Conservation (phyloP, 331 rosid species). For the Rosa hybrid region DNA sequence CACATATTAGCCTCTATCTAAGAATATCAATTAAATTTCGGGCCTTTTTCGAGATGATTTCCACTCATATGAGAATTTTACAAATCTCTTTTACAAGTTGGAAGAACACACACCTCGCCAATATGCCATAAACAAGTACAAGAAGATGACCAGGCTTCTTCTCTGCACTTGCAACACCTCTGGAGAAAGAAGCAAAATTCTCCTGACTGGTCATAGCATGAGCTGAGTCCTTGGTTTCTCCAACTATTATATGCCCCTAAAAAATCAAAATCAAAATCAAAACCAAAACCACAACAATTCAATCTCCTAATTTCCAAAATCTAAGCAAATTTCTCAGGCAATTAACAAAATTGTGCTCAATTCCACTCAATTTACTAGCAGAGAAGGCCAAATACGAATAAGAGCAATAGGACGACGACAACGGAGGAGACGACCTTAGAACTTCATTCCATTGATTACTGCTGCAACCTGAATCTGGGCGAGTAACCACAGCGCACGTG, state of each 20-base stretch:
- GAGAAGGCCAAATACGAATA: conserved; percentile 36
- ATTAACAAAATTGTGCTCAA: no score
- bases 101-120: conserved; percentile 61
- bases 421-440: conserved; percentile 10
- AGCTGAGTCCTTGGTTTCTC: conserved; percentile 53
- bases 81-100: background rate
- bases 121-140: conserved; percentile 93
- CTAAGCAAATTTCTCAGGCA: background rate
- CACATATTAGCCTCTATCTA: no score
- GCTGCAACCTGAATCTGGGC: conserved; percentile 23
- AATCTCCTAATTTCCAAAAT: background rate
- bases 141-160: conserved; percentile 86
- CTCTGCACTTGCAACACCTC: conserved; percentile 37
- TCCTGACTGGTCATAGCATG: conserved; percentile 67
- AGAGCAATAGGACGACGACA: conserved; percentile 1
- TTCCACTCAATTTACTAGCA: conserved; percentile 17
- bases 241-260: conserved; percentile 57
- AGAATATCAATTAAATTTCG: no score
- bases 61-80: background rate
- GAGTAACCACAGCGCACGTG: conserved; percentile 42
- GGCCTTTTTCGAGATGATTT: no score
- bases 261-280: conserved; percentile 7
- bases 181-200: conserved; percentile 41
- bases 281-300: background rate
- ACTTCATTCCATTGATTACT: conserved; percentile 18